phyloP scores from a whole-genome alignment of 495 filamentous ascomycete species.

The Evernia prunastri region DNA sequence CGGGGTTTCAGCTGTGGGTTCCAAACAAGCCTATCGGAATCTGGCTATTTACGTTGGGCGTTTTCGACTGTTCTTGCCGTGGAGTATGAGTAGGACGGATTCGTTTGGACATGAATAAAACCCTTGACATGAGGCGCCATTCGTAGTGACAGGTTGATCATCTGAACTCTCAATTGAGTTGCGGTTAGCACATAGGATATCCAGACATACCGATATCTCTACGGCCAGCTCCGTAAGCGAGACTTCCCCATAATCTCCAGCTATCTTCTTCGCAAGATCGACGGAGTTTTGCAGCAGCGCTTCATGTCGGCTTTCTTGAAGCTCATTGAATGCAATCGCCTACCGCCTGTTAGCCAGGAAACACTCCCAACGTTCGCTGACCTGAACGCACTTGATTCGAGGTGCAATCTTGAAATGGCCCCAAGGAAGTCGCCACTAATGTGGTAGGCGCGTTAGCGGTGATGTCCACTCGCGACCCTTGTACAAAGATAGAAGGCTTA shows the following conservation, averaged over 20 bases:
- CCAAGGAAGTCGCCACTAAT: neutral
- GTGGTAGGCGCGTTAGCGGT: neutral
- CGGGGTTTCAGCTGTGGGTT: neutral
- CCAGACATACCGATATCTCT: slow-evolving; percentile 5
- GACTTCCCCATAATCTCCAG: neutral
- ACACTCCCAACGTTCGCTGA: neutral
- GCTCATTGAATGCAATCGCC: slow-evolving; percentile 2
- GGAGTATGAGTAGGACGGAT: slow-evolving; percentile 7
- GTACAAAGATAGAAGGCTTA: neutral
- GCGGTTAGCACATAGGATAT: neutral
- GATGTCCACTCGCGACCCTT: neutral
- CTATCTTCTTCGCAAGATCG: neutral
- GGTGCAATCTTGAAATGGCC: slow-evolving; percentile 1
- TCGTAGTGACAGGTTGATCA: neutral
- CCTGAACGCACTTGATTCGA: neutral
- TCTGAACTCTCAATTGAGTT: neutral
- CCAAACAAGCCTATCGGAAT: too few relatives aligned
- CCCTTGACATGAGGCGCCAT: slow-evolving; percentile 1
- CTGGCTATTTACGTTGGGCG: neutral
- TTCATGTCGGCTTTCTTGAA: neutral
- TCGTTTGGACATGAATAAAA: neutral
- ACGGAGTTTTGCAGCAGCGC: neutral
- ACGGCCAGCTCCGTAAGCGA: neutral
- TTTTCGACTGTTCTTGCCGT: neutral
- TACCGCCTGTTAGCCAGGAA: neutral